phyloP scores from a whole-genome alignment of 805 yeast species.

The Candida ortonii region DNA sequence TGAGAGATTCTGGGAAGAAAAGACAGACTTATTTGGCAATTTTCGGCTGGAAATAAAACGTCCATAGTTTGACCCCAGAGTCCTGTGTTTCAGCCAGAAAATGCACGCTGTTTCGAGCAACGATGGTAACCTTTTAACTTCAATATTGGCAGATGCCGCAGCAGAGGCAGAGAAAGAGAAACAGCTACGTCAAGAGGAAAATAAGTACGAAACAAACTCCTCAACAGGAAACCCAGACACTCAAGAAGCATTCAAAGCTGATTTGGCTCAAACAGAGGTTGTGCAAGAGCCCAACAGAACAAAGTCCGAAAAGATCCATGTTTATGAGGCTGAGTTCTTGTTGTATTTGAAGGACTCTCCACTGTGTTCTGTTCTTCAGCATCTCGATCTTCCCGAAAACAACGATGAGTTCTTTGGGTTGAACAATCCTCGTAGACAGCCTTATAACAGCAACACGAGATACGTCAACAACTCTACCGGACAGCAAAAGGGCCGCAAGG shows the following conservation, averaged over 20 bases:
- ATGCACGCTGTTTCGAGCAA: too few species aligned
- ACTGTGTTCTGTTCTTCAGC: constrained; percentile 29
- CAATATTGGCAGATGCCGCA: constrained; percentile 33
- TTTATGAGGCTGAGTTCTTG: constrained; percentile 31
- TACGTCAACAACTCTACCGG: constrained; percentile 6
- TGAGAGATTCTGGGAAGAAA: too few species aligned
- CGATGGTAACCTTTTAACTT: constrained; percentile 28
- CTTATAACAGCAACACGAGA: constrained; percentile 23
- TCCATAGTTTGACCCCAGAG: too few species aligned
- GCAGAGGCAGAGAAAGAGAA: constrained; percentile 30
- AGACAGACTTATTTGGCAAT: too few species aligned
- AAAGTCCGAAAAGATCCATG: constrained; percentile 11
- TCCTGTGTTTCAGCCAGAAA: too few species aligned
- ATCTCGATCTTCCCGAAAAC: constrained; percentile 43
- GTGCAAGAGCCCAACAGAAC: neutral
- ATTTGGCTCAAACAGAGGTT: constrained; percentile 1
- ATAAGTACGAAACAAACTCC: constrained; percentile 1
- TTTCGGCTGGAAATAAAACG: too few species aligned
- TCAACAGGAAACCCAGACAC: constrained; percentile 5
- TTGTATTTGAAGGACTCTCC: constrained; percentile 37
- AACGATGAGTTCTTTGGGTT: constrained; percentile 15
- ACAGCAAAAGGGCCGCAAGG: constrained; percentile 14
- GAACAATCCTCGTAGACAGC: constrained; percentile 33
- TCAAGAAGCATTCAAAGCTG: constrained; percentile 3
- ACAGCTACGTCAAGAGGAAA: constrained; percentile 7